Evolutionary conservation across 1,284 basidiomycete species (phyloP).

Genomic region (Trichosporon asahii): DNA sequence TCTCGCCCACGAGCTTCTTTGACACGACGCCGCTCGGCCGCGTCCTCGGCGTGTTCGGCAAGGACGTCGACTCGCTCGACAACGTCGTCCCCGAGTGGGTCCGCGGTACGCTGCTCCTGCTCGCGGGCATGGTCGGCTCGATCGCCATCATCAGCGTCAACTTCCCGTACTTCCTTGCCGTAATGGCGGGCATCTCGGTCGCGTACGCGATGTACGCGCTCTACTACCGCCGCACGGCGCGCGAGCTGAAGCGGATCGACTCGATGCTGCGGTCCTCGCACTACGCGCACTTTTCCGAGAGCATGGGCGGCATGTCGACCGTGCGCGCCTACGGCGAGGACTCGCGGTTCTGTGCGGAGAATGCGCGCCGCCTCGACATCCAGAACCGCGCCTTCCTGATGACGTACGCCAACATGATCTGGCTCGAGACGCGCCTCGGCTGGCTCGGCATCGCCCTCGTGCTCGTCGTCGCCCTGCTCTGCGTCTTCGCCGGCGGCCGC

Average conservation of each 20-base stretch:
- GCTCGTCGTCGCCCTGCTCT: slow-evolving; percentile 59
- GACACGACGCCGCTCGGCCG: slow-evolving; percentile 66
- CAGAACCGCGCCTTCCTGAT: slow-evolving; percentile 64
- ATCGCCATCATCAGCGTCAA: slow-evolving; percentile 67
- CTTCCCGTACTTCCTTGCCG: slow-evolving; percentile 64
- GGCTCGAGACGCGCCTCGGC: slow-evolving; percentile 74
- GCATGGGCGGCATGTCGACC: slow-evolving; percentile 67
- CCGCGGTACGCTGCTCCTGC: slow-evolving; percentile 55
- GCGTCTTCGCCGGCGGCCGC: slow-evolving; percentile 54
- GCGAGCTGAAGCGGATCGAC: slow-evolving; percentile 62
- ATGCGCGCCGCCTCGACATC: slow-evolving; percentile 69
- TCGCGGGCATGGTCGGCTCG: slow-evolving; percentile 54
- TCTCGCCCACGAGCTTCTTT: slow-evolving; percentile 67
- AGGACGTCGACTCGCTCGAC: slow-evolving; percentile 69
- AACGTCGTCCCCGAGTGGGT: slow-evolving; percentile 62
- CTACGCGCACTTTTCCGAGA: slow-evolving; percentile 78
- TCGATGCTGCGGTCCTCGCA: slow-evolving; percentile 65
- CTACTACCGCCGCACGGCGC: slow-evolving; percentile 81
- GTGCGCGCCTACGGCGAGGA: slow-evolving; percentile 69
- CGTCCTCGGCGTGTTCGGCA: slow-evolving; percentile 62
- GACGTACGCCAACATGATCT: slow-evolving; percentile 54
- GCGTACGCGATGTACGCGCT: slow-evolving; percentile 37
- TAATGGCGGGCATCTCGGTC: slow-evolving; percentile 33
- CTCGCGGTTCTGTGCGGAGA: slow-evolving; percentile 63
- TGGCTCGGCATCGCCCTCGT: slow-evolving; percentile 67